Conservation (phyloP, 805 yeast species). For the Yarrowia sp. region DNA sequence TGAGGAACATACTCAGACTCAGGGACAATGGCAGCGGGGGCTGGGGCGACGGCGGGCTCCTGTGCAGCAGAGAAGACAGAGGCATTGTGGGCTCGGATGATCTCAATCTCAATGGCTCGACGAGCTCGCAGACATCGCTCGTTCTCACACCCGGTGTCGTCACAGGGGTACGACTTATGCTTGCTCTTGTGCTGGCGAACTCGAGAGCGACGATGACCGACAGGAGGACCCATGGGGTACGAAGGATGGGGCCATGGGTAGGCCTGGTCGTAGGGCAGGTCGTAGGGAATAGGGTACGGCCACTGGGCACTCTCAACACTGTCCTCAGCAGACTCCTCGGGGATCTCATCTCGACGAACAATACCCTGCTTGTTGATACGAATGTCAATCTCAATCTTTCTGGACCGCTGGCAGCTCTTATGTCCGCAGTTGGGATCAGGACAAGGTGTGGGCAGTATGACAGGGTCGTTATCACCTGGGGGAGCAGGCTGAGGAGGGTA, state of each 20-base stretch:
- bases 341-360: constrained; percentile 15
- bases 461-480: not conserved
- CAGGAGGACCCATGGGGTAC: constrained; percentile 17
- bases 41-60: not conserved
- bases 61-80: constrained; percentile 17
- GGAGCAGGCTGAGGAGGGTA: not conserved
- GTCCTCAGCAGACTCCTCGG: not conserved
- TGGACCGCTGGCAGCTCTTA: constrained; percentile 14
- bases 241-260: constrained; percentile 30
- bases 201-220: constrained; percentile 18
- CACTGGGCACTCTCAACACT: constrained; percentile 15
- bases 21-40: constrained; percentile 3
- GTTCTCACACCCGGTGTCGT: constrained; percentile 23
- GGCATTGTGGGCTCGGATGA: constrained; percentile 29
- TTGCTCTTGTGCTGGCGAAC: constrained; percentile 5
- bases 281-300: constrained; percentile 15
- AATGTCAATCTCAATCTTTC: constrained; percentile 18
- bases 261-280: constrained; percentile 12
- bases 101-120: constrained; percentile 31
- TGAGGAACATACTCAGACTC: constrained; percentile 23
- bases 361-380: constrained; percentile 16
- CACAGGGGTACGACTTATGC: constrained; percentile 32
- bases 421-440: constrained; percentile 25
- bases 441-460: constrained; percentile 4
- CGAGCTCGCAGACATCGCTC: constrained; percentile 30